Conservation (phyloP, 1,284 basidiomycete species). For the Puccinia triticina region DNA sequence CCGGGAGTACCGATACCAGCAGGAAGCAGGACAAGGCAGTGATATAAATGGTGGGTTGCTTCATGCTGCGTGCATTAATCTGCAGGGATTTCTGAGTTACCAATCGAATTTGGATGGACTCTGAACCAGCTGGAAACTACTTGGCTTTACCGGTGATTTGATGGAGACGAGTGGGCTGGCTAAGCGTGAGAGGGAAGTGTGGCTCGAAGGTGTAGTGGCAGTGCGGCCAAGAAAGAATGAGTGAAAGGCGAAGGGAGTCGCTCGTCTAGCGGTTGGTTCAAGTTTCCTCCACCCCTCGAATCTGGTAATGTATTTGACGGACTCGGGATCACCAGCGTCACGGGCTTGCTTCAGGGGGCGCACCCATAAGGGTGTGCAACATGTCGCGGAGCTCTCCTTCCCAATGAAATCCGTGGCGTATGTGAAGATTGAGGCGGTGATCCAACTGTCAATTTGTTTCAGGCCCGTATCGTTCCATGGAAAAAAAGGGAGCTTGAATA, state of each 20-base stretch:
- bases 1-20: background rate
- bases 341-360: no score
- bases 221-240: background rate
- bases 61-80: background rate
- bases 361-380: no score
- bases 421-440: no score
- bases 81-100: background rate
- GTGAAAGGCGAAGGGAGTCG: background rate
- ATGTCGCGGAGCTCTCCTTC: no score
- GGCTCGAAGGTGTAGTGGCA: no score
- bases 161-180: background rate
- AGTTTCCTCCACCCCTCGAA: no score
- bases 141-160: background rate
- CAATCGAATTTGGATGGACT: background rate
- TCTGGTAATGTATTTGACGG: background rate
- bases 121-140: background rate
- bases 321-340: no score
- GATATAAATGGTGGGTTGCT: background rate
- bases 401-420: no score
- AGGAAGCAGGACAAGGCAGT: background rate
- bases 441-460: no score
- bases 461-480: no score
- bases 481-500: no score
- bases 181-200: background rate
- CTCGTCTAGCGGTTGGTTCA: no score